Percentiles rank a stretch among this genome's conserved stretches.
phyloP scores from a whole-genome alignment of 352 stramenopile genomes.

The Phytophthora sojae region DNA sequence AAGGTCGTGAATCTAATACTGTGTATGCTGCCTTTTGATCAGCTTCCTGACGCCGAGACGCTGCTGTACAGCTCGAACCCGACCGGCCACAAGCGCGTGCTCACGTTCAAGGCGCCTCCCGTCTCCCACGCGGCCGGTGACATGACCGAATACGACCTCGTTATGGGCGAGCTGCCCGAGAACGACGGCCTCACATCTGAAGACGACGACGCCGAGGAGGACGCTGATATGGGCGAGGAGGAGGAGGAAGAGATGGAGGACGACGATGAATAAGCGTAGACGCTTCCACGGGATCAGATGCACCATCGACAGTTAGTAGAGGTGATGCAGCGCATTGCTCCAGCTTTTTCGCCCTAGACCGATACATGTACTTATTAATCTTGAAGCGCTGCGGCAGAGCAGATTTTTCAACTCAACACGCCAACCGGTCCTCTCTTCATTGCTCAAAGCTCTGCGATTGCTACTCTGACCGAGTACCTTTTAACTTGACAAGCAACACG shows the following conservation, averaged over 20 bases:
- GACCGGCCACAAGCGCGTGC: conserved; percentile 59
- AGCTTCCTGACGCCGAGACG: conserved; percentile 62
- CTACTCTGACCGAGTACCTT: no score
- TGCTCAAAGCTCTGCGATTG: no score
- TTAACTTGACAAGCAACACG: no score
- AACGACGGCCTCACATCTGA: conserved; percentile 78
- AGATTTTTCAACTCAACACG: conserved; percentile 3
- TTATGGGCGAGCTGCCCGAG: conserved; percentile 81
- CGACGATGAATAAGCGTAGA: conserved; percentile 40
- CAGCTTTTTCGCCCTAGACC: conserved; percentile 28
- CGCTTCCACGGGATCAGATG: conserved; percentile 14
- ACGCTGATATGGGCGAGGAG: conserved; percentile 50
- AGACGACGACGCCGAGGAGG: conserved; percentile 30
- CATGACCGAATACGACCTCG: conserved; percentile 84
- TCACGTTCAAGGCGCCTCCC: conserved; percentile 59
- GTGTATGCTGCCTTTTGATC: conserved; percentile 12
- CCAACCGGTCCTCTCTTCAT: background rate
- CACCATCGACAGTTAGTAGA: conserved; percentile 28
- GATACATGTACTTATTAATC: conserved; percentile 45
- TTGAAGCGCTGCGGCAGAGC: conserved; percentile 26
- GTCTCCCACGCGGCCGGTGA: conserved; percentile 69
- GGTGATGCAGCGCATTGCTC: conserved; percentile 24
- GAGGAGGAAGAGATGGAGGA: conserved; percentile 55
- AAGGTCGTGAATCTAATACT: conserved; percentile 21
- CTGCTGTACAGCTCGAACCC: conserved; percentile 71